Conservation (phyloP, 2,329 filamentous ascomycete genomes). For the Aureobasidium sp. region DNA sequence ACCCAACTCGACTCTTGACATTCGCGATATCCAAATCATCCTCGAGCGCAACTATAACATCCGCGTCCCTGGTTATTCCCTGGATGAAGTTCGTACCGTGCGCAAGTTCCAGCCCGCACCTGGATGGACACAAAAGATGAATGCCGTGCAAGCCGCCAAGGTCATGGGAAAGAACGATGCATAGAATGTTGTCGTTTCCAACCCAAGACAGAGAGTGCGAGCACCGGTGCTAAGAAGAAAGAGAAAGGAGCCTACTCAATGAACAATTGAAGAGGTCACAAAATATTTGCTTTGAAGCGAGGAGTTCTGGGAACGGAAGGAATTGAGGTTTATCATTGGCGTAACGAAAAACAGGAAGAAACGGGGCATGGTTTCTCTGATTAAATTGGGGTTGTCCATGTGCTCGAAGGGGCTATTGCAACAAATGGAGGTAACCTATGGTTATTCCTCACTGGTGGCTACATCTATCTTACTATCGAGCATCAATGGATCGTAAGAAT, state of each 20-base stretch:
- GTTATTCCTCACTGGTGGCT: background rate
- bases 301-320: background rate
- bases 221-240: background rate
- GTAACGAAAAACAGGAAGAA: too few relatives aligned
- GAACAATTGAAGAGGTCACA: background rate
- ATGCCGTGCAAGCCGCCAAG: slow-evolving; percentile 89
- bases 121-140: slow-evolving; percentile 95
- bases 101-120: slow-evolving; percentile 83
- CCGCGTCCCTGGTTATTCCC: slow-evolving; percentile 84
- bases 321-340: background rate
- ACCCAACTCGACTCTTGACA: slow-evolving; percentile 81
- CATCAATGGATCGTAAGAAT: background rate
- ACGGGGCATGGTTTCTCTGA: background rate
- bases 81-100: slow-evolving; percentile 88
- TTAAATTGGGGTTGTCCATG: background rate
- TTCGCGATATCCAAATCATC: slow-evolving; percentile 50
- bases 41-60: slow-evolving; percentile 60
- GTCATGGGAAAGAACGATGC: slow-evolving; percentile 38
- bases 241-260: background rate
- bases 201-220: slow-evolving; percentile 58
- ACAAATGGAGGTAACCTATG: background rate
- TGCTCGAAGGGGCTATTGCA: background rate
- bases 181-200: slow-evolving; percentile 32
- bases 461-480: background rate
- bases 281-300: background rate